These are phyloP conservation scores for Salix arbutifolia DNA, from an alignment of 345 rosid genomes.

Conservation along the genomic window DNA sequence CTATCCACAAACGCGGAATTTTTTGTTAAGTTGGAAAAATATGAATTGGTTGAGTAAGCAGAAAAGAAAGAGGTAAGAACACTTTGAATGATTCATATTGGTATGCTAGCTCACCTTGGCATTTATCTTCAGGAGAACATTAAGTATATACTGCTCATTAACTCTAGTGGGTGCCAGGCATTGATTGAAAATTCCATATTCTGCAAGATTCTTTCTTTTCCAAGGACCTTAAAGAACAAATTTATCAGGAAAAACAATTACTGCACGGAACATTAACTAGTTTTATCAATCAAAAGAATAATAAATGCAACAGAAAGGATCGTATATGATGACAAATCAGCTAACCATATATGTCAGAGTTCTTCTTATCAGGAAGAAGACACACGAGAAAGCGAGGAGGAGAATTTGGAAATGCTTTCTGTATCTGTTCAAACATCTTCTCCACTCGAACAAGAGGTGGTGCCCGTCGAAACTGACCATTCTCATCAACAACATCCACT, in stretches of 20 bases:
- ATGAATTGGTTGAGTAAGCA: neutral
- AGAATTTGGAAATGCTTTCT: conserved; percentile 4
- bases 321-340: neutral
- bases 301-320: neutral
- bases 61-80: neutral
- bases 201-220: conserved; percentile 24
- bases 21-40: neutral
- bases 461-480: conserved; percentile 16
- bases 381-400: conserved; percentile 23
- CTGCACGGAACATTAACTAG: neutral
- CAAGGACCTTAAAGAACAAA: conserved; percentile 16
- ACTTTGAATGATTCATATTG: neutral
- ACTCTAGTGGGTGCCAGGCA: conserved; percentile 18
- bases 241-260: neutral
- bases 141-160: conserved; percentile 22
- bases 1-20: neutral
- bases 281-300: neutral
- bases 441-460: conserved; percentile 24
- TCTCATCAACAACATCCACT: conserved; percentile 12
- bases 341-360: conserved; percentile 27
- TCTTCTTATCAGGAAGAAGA: conserved; percentile 23
- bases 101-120: conserved; percentile 16
- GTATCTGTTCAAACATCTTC: conserved; percentile 25
- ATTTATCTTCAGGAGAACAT: conserved; percentile 29
- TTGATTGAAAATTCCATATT: conserved; percentile 26